phyloP scores from a whole-genome alignment of 805 yeast genomes.

The Pichia rugopelliculosa region DNA sequence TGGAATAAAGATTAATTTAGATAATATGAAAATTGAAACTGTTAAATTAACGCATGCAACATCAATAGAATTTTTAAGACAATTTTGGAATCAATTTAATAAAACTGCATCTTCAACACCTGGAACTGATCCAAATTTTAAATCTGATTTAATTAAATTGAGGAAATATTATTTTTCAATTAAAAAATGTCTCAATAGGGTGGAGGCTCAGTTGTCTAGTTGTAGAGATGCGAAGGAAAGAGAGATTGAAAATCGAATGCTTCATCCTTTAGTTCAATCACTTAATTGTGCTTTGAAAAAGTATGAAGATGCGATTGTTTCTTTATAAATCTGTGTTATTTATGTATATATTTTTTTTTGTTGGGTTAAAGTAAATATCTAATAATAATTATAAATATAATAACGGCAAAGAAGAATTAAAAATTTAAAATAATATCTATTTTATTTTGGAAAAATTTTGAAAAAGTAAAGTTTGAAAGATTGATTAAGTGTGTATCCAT shows the following conservation, averaged over 20 bases:
- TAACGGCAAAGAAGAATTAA: too few relatives aligned
- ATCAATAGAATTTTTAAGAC: constrained; percentile 66
- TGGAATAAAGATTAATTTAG: constrained; percentile 27
- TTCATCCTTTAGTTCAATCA: constrained; percentile 40
- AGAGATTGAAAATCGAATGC: constrained; percentile 15
- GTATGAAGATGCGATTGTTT: constrained; percentile 36
- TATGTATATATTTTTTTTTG: too few relatives aligned
- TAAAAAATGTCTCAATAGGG: constrained; percentile 39
- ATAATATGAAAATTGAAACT: constrained; percentile 32
- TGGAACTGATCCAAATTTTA: constrained; percentile 25
- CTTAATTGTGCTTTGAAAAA: constrained; percentile 38
- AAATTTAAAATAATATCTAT: too few relatives aligned
- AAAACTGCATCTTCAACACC: constrained; percentile 25
- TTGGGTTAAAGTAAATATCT: too few relatives aligned
- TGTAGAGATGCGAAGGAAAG: constrained; percentile 14
- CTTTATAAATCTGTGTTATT: too few relatives aligned
- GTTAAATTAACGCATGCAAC: constrained; percentile 61
- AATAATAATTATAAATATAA: too few relatives aligned
- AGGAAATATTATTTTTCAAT: constrained; percentile 43
- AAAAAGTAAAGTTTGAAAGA: too few relatives aligned
- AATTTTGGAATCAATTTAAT: constrained; percentile 62
- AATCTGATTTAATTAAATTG: constrained; percentile 27
- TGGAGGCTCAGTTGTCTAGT: constrained; percentile 26
- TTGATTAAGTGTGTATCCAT: too few relatives aligned
- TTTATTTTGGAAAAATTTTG: neutral